Evolutionary conservation across 2,329 filamentous ascomycete genomes (phyloP).

Genomic region (Ustulina deusta): DNA sequence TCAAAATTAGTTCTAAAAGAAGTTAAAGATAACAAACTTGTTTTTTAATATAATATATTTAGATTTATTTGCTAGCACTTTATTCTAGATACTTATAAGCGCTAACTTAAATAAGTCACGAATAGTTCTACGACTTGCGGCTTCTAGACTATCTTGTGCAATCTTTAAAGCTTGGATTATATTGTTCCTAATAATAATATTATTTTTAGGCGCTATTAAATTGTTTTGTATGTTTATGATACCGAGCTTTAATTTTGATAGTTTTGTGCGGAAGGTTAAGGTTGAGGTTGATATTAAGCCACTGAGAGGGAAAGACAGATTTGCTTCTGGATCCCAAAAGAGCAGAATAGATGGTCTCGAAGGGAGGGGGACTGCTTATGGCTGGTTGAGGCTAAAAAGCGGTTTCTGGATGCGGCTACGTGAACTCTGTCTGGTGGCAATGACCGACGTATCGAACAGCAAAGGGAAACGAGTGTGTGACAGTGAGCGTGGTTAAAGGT

Average conservation of each 20-base stretch:
- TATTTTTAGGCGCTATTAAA: background rate
- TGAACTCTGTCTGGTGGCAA: background rate
- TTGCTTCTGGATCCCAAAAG: background rate
- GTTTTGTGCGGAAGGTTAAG: conserved; percentile 31
- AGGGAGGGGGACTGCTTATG: background rate
- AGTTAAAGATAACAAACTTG: conserved; percentile 91
- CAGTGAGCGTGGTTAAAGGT: background rate
- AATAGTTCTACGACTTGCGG: conserved; percentile 71
- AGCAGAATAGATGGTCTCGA: background rate
- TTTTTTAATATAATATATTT: conserved; percentile 80
- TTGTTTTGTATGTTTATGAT: conserved; percentile 37
- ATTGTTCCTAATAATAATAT: conserved; percentile 51
- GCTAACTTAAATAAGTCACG: conserved; percentile 73
- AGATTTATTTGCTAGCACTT: conserved; percentile 72
- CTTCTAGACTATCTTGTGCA: conserved; percentile 78
- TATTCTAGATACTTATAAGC: conserved; percentile 73
- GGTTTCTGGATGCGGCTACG: background rate
- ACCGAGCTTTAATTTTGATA: conserved; percentile 30
- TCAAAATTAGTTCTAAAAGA: conserved; percentile 76
- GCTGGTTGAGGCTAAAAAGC: background rate
- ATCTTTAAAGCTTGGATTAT: conserved; percentile 79
- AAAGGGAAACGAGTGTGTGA: background rate
- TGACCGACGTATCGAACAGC: background rate
- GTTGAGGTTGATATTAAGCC: conserved; percentile 29
- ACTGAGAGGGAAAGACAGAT: conserved; percentile 17